Percentiles rank a stretch among this genome's conserved stretches.
These are phyloP conservation scores for Trichoderma sp. DNA, from an alignment of 2,329 filamentous ascomycete species.

Conservation along the genomic window DNA sequence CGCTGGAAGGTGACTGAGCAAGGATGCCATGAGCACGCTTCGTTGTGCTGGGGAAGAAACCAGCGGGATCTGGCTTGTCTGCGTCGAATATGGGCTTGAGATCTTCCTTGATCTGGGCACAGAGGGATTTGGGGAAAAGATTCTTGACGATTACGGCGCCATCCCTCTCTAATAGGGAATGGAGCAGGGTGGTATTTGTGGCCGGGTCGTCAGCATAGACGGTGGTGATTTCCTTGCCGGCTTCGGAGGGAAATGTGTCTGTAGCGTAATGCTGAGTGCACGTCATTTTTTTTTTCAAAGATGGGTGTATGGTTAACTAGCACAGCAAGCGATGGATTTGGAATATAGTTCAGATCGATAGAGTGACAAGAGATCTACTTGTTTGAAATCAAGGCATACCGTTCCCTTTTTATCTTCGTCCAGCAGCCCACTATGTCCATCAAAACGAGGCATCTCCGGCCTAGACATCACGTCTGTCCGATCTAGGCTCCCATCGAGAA, in stretches of 20 bases:
- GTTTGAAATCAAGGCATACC: not conserved
- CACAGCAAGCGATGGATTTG: not conserved
- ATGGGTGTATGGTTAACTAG: not conserved
- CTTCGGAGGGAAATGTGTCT: constrained; percentile 27
- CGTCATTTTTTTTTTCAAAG: constrained; percentile 15
- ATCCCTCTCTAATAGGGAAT: constrained; percentile 33
- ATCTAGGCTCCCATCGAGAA: not conserved
- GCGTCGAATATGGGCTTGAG: constrained; percentile 41
- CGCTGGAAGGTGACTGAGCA: constrained; percentile 39
- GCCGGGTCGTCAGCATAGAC: constrained; percentile 27
- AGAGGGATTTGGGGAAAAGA: constrained; percentile 36
- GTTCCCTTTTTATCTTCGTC: not conserved
- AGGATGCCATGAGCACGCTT: constrained; percentile 43
- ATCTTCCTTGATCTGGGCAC: constrained; percentile 39
- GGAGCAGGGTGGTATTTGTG: constrained; percentile 26
- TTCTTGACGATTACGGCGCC: constrained; percentile 42
- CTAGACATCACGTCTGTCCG: not conserved
- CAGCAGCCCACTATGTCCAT: not conserved
- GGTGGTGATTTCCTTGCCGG: constrained; percentile 26
- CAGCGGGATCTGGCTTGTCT: constrained; percentile 38
- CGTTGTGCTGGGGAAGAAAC: constrained; percentile 43
- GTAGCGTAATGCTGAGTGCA: constrained; percentile 14
- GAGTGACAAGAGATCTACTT: not conserved
- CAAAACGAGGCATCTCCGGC: not conserved
- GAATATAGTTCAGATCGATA: not conserved